phyloP scores from a whole-genome alignment of 768 basidiomycete species.

The Leccinum imitatum region DNA sequence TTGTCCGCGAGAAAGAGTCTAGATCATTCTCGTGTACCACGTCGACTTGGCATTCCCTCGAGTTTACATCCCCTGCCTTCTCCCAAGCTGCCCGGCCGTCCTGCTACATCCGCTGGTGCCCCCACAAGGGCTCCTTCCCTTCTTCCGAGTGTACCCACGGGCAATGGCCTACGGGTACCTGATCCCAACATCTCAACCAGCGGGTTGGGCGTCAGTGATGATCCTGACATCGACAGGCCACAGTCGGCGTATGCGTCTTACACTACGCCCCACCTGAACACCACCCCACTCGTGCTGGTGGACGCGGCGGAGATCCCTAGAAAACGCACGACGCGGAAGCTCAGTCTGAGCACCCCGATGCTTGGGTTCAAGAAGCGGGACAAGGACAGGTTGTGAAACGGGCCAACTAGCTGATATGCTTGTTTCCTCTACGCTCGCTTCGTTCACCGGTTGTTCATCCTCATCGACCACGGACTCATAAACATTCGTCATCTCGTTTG shows the following conservation, averaged over 20 bases:
- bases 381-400: constrained; percentile 39
- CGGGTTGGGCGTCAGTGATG: constrained; percentile 3
- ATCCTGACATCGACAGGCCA: constrained; percentile 13
- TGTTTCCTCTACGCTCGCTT: not conserved
- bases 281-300: constrained; percentile 19
- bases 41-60: constrained; percentile 10
- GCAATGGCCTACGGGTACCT: constrained; percentile 2
- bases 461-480: not conserved
- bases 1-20: constrained; percentile 18
- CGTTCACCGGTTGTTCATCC: not conserved
- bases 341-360: constrained; percentile 65
- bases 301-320: constrained; percentile 25
- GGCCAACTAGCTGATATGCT: constrained; percentile 5
- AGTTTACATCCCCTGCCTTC: not conserved
- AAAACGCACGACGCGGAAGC: constrained; percentile 53
- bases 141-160: not conserved
- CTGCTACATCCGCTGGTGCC: constrained; percentile 42
- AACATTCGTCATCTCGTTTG: constrained; percentile 13
- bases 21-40: constrained; percentile 16
- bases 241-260: constrained; percentile 30
- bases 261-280: constrained; percentile 11
- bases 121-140: constrained; percentile 11
- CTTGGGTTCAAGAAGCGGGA: constrained; percentile 56
- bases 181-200: not conserved
- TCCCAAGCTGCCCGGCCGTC: constrained; percentile 30